Evolutionary conservation across 176 grass and related monocot genomes (phyloP).

Genomic region (Chloris gayana): DNA sequence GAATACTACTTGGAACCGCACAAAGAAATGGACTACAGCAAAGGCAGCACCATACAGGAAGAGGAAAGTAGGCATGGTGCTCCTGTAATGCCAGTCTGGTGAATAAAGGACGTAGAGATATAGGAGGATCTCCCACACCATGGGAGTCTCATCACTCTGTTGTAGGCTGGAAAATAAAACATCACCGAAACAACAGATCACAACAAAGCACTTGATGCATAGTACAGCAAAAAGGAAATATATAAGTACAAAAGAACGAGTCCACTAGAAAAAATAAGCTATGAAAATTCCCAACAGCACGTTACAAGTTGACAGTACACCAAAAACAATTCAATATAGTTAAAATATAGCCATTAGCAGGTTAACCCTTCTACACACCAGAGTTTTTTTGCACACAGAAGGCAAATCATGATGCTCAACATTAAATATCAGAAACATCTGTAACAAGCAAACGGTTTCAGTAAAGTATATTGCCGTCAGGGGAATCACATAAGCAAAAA

Average conservation of each 20-base stretch:
- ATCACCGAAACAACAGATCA: conserved; percentile 21
- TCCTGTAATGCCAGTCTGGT: conserved; percentile 86
- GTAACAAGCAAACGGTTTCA: not conserved
- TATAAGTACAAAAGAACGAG: not conserved
- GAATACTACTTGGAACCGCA: conserved; percentile 73
- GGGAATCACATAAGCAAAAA: not conserved
- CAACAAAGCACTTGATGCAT: not conserved
- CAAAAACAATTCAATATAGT: not conserved
- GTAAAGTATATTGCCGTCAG: not conserved
- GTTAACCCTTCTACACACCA: not conserved
- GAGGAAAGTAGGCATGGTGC: conserved; percentile 92
- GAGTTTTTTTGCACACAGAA: not conserved
- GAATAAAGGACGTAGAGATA: conserved; percentile 94
- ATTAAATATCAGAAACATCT: conserved; percentile 5
- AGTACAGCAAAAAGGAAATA: not conserved
- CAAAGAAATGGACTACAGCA: conserved; percentile 67
- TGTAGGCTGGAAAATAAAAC: conserved; percentile 60
- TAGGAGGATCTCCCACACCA: conserved; percentile 89
- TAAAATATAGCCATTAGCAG: not conserved
- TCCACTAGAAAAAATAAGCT: not conserved
- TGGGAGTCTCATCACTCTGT: conserved; percentile 89
- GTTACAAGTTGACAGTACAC: not conserved
- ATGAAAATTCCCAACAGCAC: not conserved
- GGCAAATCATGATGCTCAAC: not conserved
- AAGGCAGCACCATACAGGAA: conserved; percentile 82